phyloP scores from a whole-genome alignment of 768 basidiomycete species.

The Mrakia gelida region DNA sequence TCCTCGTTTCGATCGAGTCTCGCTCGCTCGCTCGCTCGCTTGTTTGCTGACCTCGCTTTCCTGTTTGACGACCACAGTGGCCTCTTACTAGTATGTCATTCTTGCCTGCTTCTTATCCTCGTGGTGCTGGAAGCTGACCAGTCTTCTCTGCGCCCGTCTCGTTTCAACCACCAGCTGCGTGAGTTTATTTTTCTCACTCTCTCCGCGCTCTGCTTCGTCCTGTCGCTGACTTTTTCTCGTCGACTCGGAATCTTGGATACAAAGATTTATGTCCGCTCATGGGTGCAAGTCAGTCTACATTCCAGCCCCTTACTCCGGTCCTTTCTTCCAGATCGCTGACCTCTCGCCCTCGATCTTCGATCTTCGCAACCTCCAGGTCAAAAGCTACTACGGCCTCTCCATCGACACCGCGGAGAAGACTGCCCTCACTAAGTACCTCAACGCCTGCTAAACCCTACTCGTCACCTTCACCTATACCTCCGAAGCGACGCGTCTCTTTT shows the following conservation, averaged over 20 bases:
- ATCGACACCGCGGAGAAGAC: slow-evolving; percentile 43
- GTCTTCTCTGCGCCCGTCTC: no score
- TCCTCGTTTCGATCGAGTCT: background rate
- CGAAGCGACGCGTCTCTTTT: no score
- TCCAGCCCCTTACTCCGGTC: background rate
- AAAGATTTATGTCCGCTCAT: no score
- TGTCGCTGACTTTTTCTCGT: no score
- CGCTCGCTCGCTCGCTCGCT: background rate
- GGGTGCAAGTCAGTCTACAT: no score
- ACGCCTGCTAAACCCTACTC: slow-evolving; percentile 3
- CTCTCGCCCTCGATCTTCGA: no score
- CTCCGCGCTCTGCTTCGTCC: no score
- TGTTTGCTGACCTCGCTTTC: background rate
- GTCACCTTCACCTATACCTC: no score
- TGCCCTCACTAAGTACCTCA: background rate
- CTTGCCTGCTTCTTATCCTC: background rate
- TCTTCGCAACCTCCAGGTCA: slow-evolving; percentile 38
- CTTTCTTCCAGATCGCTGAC: background rate
- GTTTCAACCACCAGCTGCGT: no score
- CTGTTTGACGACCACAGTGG: no score
- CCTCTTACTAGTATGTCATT: background rate
- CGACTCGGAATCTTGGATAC: no score
- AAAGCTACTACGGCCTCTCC: slow-evolving; percentile 52
- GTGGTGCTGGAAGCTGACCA: background rate
- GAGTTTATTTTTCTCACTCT: no score